Evolutionary conservation across 2,329 filamentous ascomycete species (phyloP), one percentile per base, ranked within the genome.

Genomic region (Xylaria sp.): DNA sequence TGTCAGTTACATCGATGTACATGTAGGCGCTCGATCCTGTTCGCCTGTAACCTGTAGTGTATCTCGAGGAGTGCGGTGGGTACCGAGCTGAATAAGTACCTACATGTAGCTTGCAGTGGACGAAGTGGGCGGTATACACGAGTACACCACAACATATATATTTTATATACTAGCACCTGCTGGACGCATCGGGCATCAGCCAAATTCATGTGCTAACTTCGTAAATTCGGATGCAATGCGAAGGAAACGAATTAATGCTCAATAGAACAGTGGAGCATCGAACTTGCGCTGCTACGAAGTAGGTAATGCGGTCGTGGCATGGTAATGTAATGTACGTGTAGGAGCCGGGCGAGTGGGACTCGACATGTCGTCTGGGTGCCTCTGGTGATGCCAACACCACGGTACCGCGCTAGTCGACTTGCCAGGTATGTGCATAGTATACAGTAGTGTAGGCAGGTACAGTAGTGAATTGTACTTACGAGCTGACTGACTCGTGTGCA

Each of bases 1-100:
- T 64, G 51, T 58, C 53, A 66, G 67, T 59, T 57, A 48, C 42
- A 20, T 56, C 13, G 9, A 20, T 44, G 48, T 38, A 59, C 38
- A 33, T 40, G 15, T 23, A 17, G 54, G 54, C 20, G 31, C 26
- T 46, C 54, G 53, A 56, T 48, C 33, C 48, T 48, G 38, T 36
- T 23, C 23, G 23, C 23, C 28, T 13, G 36, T 13, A 54, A 28
- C 28, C 28, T 36, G 33, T 62, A 54, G 13, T 53, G 33, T 44
- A 58, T 40, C 58, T 56, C 42, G 46, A 56, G 15, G 54, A 51
- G 13, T 38, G 60, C 56, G 36, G 59, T 58, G 63, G 63, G 31
- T 51, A 63, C 59, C 46, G 17, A 69, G 66, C 66, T 68, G 66
- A 68, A 66, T 48, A 66, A 48, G 62, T 48, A 42, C 46, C 23